phyloP scores from a whole-genome alignment of 768 basidiomycete species.

The Auricularia heimuer region DNA sequence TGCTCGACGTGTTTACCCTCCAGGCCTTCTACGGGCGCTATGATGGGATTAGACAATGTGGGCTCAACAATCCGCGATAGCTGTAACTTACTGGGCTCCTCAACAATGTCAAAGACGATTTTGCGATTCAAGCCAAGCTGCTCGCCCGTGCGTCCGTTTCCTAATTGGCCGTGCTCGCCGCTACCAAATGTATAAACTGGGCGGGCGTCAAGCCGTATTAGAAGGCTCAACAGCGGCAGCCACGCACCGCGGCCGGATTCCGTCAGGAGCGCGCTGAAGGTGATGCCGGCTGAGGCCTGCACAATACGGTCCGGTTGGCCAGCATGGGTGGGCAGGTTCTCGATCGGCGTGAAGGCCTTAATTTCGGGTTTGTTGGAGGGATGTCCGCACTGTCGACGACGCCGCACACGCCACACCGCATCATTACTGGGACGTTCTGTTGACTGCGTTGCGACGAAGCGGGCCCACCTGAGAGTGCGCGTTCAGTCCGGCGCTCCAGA shows the following conservation, averaged over 20 bases:
- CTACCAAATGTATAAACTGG: constrained; percentile 84
- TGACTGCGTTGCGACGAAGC: background rate
- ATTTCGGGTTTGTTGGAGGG: constrained; percentile 50
- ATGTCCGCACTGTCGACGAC: constrained; percentile 55
- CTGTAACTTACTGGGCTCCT: constrained; percentile 45
- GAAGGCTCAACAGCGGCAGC: background rate
- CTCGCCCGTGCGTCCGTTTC: constrained; percentile 90
- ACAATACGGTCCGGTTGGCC: constrained; percentile 57
- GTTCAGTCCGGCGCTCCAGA: constrained; percentile 82
- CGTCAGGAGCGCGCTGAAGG: constrained; percentile 76
- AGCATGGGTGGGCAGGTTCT: constrained; percentile 40
- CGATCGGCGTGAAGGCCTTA: constrained; percentile 51
- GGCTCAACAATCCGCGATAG: background rate
- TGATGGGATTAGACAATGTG: constrained; percentile 11
- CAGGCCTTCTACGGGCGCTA: constrained; percentile 68
- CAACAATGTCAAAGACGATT: constrained; percentile 69
- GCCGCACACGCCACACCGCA: background rate
- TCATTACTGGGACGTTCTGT: background rate
- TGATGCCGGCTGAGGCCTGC: constrained; percentile 71
- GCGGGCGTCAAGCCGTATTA: constrained; percentile 1
- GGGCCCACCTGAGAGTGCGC: constrained; percentile 63
- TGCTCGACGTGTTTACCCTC: constrained; percentile 68
- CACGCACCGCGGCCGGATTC: constrained; percentile 65
- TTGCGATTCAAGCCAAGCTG: constrained; percentile 81
- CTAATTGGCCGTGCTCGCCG: constrained; percentile 86